phyloP scores from a whole-genome alignment of 1,284 basidiomycete species.

The Paramarasmius palmivorus region DNA sequence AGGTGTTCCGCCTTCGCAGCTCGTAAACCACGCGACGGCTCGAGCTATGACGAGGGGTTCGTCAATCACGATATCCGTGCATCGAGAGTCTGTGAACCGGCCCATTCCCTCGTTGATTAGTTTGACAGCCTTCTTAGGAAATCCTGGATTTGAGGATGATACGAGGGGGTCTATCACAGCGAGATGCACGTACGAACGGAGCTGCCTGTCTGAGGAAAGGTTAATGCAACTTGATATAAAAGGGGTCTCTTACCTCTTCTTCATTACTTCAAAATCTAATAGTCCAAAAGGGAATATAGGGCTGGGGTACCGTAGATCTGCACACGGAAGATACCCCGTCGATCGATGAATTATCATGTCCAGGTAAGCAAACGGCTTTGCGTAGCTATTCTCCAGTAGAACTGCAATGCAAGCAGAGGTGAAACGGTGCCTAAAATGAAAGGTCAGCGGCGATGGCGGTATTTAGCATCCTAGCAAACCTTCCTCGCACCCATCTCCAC shows the following conservation, averaged over 20 bases:
- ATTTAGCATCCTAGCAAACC: too few relatives aligned
- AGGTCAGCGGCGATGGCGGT: background rate
- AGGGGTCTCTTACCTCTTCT: background rate
- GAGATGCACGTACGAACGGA: background rate
- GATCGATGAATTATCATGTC: background rate
- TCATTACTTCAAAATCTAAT: background rate
- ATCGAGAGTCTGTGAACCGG: background rate
- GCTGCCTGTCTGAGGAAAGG: background rate
- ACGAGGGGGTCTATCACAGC: background rate
- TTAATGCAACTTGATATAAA: too few relatives aligned
- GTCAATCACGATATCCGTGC: background rate
- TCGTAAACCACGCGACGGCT: background rate
- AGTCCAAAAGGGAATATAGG: background rate
- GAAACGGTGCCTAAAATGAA: background rate
- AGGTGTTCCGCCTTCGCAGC: background rate
- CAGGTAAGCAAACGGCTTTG: background rate
- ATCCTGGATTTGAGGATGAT: background rate
- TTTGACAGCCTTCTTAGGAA: background rate
- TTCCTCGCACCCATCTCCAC: too few relatives aligned
- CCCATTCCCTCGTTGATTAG: background rate
- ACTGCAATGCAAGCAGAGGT: background rate
- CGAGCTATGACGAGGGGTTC: background rate
- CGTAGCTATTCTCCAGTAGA: background rate
- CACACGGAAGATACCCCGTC: background rate
- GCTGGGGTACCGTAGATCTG: background rate